Conservation (phyloP, 306 rosid genomes). For the Citrullus mucosospermus region DNA sequence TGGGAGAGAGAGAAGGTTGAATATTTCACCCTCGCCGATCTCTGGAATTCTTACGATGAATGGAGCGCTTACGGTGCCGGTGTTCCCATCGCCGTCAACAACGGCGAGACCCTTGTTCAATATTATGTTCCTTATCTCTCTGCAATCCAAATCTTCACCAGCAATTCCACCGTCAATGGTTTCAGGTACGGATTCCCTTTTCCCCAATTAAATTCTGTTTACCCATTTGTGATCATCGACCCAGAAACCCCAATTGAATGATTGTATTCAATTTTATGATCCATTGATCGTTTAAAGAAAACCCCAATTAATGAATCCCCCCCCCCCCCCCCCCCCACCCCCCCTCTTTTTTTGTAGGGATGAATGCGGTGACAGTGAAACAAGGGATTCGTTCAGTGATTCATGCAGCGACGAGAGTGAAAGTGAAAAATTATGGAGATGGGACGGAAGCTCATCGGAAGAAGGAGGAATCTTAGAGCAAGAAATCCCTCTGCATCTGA, state of each 20-base stretch:
- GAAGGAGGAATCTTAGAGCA: slow-evolving; percentile 73
- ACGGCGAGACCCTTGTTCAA: slow-evolving; percentile 74
- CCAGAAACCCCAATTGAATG: not conserved
- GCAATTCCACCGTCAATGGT: slow-evolving; percentile 34
- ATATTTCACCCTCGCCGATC: slow-evolving; percentile 65
- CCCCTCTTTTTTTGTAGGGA: not conserved
- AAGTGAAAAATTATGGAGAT: slow-evolving; percentile 69
- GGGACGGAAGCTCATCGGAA: slow-evolving; percentile 77
- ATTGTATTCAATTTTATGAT: not conserved
- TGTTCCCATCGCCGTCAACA: slow-evolving; percentile 50
- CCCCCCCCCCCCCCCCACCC: too few species aligned
- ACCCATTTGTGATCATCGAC: not conserved
- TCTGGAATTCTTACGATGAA: slow-evolving; percentile 76
- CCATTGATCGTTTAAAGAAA: not conserved
- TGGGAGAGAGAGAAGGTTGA: slow-evolving; percentile 89
- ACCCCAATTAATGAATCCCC: not conserved
- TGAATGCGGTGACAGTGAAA: slow-evolving; percentile 71
- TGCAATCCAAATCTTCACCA: slow-evolving; percentile 78
- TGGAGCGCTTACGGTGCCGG: slow-evolving; percentile 98
- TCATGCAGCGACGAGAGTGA: slow-evolving; percentile 74
- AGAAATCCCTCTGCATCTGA: slow-evolving; percentile 34
- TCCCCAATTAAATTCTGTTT: too few species aligned
- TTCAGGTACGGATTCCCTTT: slow-evolving; percentile 24
- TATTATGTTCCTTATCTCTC: slow-evolving; percentile 98
- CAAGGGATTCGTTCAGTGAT: slow-evolving; percentile 69